These are phyloP conservation scores for Phyllostachys edulis DNA, from an alignment of 176 grass and related monocot genomes.

Conservation along the genomic window DNA sequence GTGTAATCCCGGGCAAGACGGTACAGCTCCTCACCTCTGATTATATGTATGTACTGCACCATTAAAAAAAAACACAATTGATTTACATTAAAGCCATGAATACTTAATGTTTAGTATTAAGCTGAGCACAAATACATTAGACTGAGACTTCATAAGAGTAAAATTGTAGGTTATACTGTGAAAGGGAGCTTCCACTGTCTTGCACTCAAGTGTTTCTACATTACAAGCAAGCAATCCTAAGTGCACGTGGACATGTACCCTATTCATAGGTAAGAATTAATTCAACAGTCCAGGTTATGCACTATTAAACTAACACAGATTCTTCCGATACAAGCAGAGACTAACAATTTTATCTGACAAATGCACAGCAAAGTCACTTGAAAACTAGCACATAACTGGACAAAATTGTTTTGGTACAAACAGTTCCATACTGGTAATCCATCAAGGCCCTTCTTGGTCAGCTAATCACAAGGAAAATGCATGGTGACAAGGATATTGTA, in stretches of 20 bases:
- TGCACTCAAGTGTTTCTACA: neutral
- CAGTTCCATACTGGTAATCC: neutral
- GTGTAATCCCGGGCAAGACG: slow-evolving; percentile 78
- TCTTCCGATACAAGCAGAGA: slow-evolving; percentile 8
- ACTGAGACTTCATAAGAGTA: neutral
- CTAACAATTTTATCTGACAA: neutral
- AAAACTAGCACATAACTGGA: neutral
- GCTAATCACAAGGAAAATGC: neutral
- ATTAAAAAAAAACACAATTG: slow-evolving; percentile 16
- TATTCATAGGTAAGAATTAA: neutral
- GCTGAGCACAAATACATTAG: slow-evolving; percentile 13
- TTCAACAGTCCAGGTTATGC: neutral
- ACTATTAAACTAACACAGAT: neutral
- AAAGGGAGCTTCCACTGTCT: neutral
- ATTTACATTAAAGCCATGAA: slow-evolving; percentile 23
- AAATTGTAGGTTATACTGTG: neutral
- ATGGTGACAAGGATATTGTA: neutral
- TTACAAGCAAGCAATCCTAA: neutral
- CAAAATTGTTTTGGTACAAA: neutral
- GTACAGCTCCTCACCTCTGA: slow-evolving; percentile 80
- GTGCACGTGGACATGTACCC: neutral
- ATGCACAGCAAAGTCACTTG: neutral
- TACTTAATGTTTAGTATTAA: neutral
- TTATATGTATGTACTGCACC: slow-evolving; percentile 83
- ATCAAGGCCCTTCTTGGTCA: neutral